phyloP scores from a whole-genome alignment of 805 yeast genomes.

The Ogataea trehalophila region DNA sequence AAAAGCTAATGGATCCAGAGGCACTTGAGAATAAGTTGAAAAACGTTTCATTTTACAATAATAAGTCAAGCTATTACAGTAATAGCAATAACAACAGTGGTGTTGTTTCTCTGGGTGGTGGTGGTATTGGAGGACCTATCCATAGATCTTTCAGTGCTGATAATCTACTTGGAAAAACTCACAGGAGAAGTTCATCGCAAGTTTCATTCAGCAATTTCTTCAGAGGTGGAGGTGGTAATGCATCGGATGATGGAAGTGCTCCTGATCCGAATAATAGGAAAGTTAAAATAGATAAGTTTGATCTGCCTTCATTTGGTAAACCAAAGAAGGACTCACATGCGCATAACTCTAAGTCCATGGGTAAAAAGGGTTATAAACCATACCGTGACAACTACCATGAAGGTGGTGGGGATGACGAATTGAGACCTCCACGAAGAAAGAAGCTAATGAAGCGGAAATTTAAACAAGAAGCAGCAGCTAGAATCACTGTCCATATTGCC shows the following conservation, averaged over 20 bases:
- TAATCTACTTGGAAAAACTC: constrained; percentile 3
- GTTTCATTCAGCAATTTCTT: constrained; percentile 1
- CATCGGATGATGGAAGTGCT: background rate
- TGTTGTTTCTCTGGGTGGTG: background rate
- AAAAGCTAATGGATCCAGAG: constrained; percentile 11
- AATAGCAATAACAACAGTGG: background rate
- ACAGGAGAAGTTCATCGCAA: constrained; percentile 8
- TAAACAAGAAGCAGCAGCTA: constrained; percentile 46
- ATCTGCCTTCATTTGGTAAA: constrained; percentile 18
- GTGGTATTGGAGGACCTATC: background rate
- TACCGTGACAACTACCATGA: constrained; percentile 1
- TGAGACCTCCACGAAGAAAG: constrained; percentile 2
- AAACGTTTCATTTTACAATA: constrained; percentile 2
- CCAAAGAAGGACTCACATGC: background rate
- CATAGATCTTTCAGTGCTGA: constrained; percentile 19
- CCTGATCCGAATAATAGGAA: constrained; percentile 4
- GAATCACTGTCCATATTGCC: constrained; percentile 90
- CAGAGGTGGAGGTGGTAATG: background rate
- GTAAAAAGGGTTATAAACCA: no score
- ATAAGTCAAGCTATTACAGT: background rate
- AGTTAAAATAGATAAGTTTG: constrained; percentile 10
- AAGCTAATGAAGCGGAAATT: constrained; percentile 22
- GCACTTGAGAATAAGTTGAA: constrained; percentile 18
- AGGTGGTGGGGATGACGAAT: constrained; percentile 6
- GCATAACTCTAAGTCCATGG: constrained; percentile 11